Percentiles rank a stretch among this genome's conserved stretches.
Conservation (phyloP, 2,329 filamentous ascomycete species). For the Penicillium sp. region DNA sequence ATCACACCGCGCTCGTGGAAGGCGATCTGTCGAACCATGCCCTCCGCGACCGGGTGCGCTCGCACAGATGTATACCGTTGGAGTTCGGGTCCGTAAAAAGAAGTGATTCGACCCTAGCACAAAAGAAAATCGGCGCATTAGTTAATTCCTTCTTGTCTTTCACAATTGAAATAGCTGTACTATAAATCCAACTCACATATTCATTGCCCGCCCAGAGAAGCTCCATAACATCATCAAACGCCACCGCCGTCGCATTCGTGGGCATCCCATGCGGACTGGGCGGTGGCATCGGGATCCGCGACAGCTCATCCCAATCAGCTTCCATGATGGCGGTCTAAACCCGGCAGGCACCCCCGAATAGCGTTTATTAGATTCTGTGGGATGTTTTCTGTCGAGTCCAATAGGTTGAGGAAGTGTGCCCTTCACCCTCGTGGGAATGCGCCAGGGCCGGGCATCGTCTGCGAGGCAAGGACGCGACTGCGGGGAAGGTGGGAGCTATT, state of each 20-base stretch:
- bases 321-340: constrained; percentile 40
- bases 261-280: constrained; percentile 68
- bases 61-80: constrained; percentile 89
- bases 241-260: constrained; percentile 73
- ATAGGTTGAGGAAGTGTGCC: constrained; percentile 12
- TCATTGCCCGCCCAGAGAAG: constrained; percentile 92
- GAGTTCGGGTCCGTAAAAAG: constrained; percentile 82
- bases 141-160: not conserved
- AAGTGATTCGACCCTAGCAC: constrained; percentile 78
- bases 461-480: constrained; percentile 34
- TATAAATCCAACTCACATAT: constrained; percentile 60
- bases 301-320: constrained; percentile 63
- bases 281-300: constrained; percentile 77
- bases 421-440: constrained; percentile 34
- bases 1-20: constrained; percentile 90
- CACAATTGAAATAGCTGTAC: not conserved
- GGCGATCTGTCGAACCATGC: constrained; percentile 80
- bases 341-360: constrained; percentile 10
- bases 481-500: constrained; percentile 31
- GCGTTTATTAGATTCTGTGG: not conserved
- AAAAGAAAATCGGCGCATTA: not conserved
- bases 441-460: constrained; percentile 36
- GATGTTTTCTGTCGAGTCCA: not conserved
- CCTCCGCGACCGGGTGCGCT: constrained; percentile 71
- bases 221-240: constrained; percentile 87